Conservation (phyloP, 768 basidiomycete species). For the Boletus edulis region DNA sequence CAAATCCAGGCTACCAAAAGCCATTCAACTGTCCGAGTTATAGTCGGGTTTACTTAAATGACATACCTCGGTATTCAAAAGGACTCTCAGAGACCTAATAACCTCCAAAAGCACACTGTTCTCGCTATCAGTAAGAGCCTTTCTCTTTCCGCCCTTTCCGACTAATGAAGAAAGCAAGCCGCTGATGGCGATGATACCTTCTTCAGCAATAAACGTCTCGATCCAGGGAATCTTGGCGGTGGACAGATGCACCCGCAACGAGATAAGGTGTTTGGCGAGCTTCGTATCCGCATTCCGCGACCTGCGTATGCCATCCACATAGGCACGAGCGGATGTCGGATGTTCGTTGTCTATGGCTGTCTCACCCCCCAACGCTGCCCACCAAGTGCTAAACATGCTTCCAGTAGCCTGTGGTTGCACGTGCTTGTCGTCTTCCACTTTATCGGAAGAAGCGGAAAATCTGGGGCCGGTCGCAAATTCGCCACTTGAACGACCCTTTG, state of each 20-base stretch:
- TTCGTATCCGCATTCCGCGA: conserved; percentile 55
- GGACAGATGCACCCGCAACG: conserved; percentile 81
- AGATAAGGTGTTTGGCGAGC: conserved; percentile 74
- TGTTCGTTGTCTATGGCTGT: conserved; percentile 36
- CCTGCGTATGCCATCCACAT: conserved; percentile 58
- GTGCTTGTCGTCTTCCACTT: conserved; percentile 30
- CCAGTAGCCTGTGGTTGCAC: conserved; percentile 71
- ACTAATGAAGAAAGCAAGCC: conserved; percentile 58
- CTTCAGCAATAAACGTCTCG: conserved; percentile 61
- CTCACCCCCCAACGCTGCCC: conserved; percentile 64
- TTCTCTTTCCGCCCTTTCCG: conserved; percentile 64
- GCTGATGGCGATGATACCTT: conserved; percentile 66
- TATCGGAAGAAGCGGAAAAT: conserved; percentile 29
- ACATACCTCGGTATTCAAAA: conserved; percentile 81
- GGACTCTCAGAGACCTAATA: conserved; percentile 74
- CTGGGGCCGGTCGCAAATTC: conserved; percentile 33
- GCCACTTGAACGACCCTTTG: conserved; percentile 37
- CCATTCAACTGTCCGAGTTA: background rate
- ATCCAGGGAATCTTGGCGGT: conserved; percentile 80
- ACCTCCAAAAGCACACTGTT: conserved; percentile 67
- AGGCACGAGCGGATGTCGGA: conserved; percentile 53
- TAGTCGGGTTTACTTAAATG: background rate
- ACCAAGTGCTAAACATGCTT: conserved; percentile 74
- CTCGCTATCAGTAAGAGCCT: conserved; percentile 60
- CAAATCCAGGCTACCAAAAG: conserved; percentile 63